Evolutionary conservation across 768 basidiomycete genomes (phyloP).

Genomic region (Tremella yokohamensis): DNA sequence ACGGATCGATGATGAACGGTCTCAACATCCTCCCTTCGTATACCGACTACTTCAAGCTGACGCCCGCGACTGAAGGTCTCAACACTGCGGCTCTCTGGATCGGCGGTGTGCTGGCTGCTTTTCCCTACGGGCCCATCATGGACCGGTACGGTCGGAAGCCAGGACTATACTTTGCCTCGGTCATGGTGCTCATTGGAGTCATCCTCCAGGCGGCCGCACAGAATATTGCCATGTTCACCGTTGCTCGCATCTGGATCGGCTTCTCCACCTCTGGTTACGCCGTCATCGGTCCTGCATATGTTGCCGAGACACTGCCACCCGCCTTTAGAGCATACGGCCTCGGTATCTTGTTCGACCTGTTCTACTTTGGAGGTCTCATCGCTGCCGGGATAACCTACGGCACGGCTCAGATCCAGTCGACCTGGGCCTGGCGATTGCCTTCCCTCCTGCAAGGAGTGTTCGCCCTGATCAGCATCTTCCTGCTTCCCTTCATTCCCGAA

Average conservation of each 20-base stretch:
- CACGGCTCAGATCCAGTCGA: slow-evolving; percentile 16
- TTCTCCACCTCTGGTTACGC: background rate
- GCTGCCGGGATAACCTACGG: slow-evolving; percentile 21
- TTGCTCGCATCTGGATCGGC: slow-evolving; percentile 12
- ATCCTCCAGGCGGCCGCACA: slow-evolving; percentile 19
- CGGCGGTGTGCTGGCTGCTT: slow-evolving; percentile 5
- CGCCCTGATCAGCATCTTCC: slow-evolving; percentile 17
- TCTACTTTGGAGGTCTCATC: slow-evolving; percentile 20
- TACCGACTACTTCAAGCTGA: slow-evolving; percentile 25
- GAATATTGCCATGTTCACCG: slow-evolving; percentile 22
- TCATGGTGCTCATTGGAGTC: slow-evolving; percentile 12
- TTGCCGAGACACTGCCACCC: slow-evolving; percentile 19
- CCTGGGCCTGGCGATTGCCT: slow-evolving; percentile 23
- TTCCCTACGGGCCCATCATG: slow-evolving; percentile 3
- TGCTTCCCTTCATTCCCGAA: slow-evolving; percentile 26
- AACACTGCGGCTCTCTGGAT: slow-evolving; percentile 17
- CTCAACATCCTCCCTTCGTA: slow-evolving; percentile 18
- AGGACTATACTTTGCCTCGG: slow-evolving; percentile 6
- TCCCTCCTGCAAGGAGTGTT: slow-evolving; percentile 16
- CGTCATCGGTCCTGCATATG: slow-evolving; percentile 12
- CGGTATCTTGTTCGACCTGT: slow-evolving; percentile 15
- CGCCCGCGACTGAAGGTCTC: slow-evolving; percentile 16
- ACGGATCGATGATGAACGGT: slow-evolving; percentile 21
- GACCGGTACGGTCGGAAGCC: slow-evolving; percentile 15
- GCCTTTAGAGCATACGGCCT: slow-evolving; percentile 19